Evolutionary conservation across 2,329 filamentous ascomycete genomes (phyloP).

Genomic region (Neofusicoccum kwambonambiense): DNA sequence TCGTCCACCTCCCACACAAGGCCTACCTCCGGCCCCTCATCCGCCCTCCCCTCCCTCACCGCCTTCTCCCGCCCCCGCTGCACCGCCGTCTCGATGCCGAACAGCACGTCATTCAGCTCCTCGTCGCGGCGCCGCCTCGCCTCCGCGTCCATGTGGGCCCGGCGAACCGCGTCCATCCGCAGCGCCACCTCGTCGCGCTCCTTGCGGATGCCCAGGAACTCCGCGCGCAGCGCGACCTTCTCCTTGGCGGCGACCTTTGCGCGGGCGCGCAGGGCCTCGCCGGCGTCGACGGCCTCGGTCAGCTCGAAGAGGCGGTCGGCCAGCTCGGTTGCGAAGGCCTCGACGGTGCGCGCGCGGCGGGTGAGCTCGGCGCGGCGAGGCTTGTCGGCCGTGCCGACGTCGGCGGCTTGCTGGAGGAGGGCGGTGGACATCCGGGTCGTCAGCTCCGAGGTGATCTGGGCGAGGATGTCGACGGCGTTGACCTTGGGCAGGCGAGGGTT

Average conservation of each 20-base stretch:
- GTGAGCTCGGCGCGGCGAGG: conserved; percentile 41
- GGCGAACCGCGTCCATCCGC: conserved; percentile 49
- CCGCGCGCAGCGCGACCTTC: conserved; percentile 46
- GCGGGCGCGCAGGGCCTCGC: conserved; percentile 47
- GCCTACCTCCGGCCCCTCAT: conserved; percentile 31
- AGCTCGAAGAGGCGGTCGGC: conserved; percentile 51
- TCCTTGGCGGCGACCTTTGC: conserved; percentile 46
- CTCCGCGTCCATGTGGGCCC: conserved; percentile 25
- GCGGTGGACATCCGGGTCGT: conserved; percentile 46
- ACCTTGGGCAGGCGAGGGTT: conserved; percentile 36
- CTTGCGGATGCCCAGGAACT: conserved; percentile 49
- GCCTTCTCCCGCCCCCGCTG: conserved; percentile 34
- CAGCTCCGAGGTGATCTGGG: conserved; percentile 51
- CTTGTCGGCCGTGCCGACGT: conserved; percentile 37
- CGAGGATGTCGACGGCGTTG: conserved; percentile 53
- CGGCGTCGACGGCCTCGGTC: conserved; percentile 53
- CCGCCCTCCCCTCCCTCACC: conserved; percentile 28
- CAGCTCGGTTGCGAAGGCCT: conserved; percentile 49
- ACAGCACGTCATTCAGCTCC: conserved; percentile 32
- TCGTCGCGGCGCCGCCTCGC: conserved; percentile 26
- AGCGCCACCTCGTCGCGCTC: conserved; percentile 51
- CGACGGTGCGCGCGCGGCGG: conserved; percentile 47
- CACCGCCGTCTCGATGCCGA: conserved; percentile 38
- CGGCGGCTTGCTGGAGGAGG: conserved; percentile 39
- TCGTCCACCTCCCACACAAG: conserved; percentile 17